Percentiles rank a stretch among this genome's conserved stretches.
phyloP scores from a whole-genome alignment of 176 grass and related monocot genomes.

The Oryza coarctata region DNA sequence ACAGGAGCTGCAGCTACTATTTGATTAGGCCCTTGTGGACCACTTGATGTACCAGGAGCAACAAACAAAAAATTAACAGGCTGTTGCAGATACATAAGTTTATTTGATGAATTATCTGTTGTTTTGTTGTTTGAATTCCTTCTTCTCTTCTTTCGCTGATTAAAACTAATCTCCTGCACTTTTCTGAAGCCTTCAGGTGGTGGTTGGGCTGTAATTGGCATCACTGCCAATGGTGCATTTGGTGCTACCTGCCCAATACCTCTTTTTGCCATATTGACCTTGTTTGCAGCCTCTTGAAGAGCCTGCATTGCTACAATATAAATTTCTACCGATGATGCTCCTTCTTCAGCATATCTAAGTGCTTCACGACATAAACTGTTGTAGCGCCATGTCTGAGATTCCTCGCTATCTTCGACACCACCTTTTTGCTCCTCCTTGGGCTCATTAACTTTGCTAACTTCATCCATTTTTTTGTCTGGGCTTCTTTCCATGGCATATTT shows the following conservation, averaged over 20 bases:
- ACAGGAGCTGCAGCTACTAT: slow-evolving; percentile 38
- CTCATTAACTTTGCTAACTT: slow-evolving; percentile 32
- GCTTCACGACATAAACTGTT: slow-evolving; percentile 60
- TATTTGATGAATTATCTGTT: slow-evolving; percentile 37
- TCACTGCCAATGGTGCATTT: slow-evolving; percentile 41
- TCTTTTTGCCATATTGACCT: slow-evolving; percentile 58
- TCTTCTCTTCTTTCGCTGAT: slow-evolving; percentile 46
- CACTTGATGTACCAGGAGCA: slow-evolving; percentile 45
- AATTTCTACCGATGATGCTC: slow-evolving; percentile 53
- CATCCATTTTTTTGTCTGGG: slow-evolving; percentile 31
- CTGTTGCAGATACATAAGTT: slow-evolving; percentile 53
- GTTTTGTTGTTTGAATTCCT: slow-evolving; percentile 45
- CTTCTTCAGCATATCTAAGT: slow-evolving; percentile 62
- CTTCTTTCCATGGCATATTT: slow-evolving; percentile 51
- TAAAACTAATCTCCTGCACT: slow-evolving; percentile 25
- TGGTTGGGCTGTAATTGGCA: slow-evolving; percentile 49
- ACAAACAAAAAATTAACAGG: slow-evolving; percentile 44
- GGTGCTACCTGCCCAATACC: slow-evolving; percentile 44
- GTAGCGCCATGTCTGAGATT: slow-evolving; percentile 54
- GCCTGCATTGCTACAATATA: slow-evolving; percentile 63
- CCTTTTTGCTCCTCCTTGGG: slow-evolving; percentile 48
- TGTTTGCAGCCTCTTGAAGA: slow-evolving; percentile 65
- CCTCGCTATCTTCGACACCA: slow-evolving; percentile 38
- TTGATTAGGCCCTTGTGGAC: slow-evolving; percentile 43
- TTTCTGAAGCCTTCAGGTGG: slow-evolving; percentile 40